Conservation (phyloP, 2,329 filamentous ascomycete genomes). For the Cordyceps cateniannulata region DNA sequence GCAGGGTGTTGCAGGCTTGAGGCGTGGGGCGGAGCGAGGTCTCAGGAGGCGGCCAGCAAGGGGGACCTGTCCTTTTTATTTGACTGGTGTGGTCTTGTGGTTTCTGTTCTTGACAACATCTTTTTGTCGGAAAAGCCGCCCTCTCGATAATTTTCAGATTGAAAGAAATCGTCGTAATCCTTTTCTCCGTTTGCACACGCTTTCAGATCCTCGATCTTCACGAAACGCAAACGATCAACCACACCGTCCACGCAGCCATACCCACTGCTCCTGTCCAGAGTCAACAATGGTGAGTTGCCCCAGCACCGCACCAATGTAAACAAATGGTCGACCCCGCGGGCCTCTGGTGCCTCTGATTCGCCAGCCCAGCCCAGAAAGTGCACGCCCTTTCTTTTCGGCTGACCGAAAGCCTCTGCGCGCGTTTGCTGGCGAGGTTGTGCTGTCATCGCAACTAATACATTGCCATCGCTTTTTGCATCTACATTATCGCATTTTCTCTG, state of each 20-base stretch:
- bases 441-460: not conserved
- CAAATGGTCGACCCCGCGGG: conserved; percentile 25
- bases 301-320: conserved; percentile 27
- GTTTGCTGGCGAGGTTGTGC: not conserved
- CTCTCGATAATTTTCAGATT: not conserved
- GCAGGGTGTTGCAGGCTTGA: not conserved
- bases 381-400: conserved; percentile 6
- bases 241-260: conserved; percentile 8
- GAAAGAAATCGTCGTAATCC: not conserved
- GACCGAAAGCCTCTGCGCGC: not conserved
- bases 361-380: conserved; percentile 16
- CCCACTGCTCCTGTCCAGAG: conserved; percentile 12
- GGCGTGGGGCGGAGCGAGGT: conserved; percentile 9
- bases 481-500: conserved; percentile 3
- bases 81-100: not conserved
- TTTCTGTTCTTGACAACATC: conserved; percentile 11
- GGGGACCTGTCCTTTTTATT: conserved; percentile 1
- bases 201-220: not conserved
- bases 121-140: not conserved
- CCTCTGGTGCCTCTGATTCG: conserved; percentile 26
- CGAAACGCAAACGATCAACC: not conserved
- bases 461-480: not conserved
- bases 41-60: conserved; percentile 10
- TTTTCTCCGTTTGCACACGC: not conserved
- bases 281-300: conserved; percentile 34